These are phyloP conservation scores for Neurospora crassa DNA, from an alignment of 2,329 filamentous ascomycete species.

Conservation along the genomic window DNA sequence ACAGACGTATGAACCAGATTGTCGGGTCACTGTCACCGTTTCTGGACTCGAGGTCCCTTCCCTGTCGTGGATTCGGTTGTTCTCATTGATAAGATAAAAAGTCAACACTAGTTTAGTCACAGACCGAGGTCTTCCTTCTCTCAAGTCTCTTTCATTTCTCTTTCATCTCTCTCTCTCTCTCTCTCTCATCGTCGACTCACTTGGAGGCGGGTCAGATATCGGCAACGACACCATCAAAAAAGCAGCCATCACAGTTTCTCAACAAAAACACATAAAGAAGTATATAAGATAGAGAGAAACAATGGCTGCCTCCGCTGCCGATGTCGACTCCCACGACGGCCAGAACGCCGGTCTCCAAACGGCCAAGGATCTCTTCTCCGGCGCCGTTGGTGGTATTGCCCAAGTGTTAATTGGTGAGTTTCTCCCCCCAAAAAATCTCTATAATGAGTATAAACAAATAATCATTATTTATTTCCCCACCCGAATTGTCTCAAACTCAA, in stretches of 20 bases:
- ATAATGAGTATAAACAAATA: no score
- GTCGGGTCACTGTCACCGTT: neutral
- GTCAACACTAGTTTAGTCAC: neutral
- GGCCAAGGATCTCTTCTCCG: slow-evolving; percentile 82
- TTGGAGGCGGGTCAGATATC: neutral
- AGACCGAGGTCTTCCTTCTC: neutral
- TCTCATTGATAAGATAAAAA: neutral
- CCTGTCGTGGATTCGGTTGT: neutral
- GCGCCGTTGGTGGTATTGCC: slow-evolving; percentile 83
- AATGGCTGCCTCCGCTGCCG: slow-evolving; percentile 28
- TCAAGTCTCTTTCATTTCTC: neutral
- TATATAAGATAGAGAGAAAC: neutral
- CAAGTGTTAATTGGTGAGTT: slow-evolving; percentile 83
- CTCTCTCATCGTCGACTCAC: neutral
- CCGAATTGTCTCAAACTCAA: neutral
- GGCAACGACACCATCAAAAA: neutral
- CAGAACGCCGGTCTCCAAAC: slow-evolving; percentile 42
- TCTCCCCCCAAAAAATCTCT: neutral
- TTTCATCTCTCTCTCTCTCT: no score
- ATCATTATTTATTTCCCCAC: neutral
- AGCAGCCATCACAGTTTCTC: neutral
- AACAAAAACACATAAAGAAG: neutral
- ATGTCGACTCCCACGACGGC: slow-evolving; percentile 23
- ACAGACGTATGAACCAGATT: neutral
- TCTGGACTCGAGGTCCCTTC: neutral